Evolutionary conservation across 2,329 filamentous ascomycete genomes (phyloP), one percentile per base, ranked within the genome.

Genomic region (Ceratocystis harringtonii): DNA sequence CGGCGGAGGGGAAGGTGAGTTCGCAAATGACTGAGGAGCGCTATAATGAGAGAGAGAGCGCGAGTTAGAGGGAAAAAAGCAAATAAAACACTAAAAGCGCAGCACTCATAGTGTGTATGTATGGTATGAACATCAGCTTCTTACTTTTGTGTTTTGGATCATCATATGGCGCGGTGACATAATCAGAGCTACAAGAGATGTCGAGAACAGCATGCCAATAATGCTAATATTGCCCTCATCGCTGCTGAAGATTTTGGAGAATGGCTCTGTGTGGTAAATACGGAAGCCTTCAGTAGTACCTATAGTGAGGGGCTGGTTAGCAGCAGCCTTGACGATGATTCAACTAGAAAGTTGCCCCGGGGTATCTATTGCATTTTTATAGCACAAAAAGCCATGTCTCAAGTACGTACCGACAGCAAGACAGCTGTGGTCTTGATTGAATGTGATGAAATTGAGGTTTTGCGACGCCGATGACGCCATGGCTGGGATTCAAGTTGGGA

Each of bases 381-480:
- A 25, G 22, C 10, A 25, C 22, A 17, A n/a, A 17, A n/a, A 32
- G 52, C 25, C 3, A 30, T 28, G 52, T 19, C 55, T 28, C 12
- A 28, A n/a, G 41, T 66, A 76, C 86, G 73, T 80, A 91, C 90
- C 92, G 71, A 99, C 92, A 78, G 92, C 92, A 69, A 99, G 82
- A 76, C 92, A 92, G 81, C 89, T 95, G 79, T 96, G 91, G 80
- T 99, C 94, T 80, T 99, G 94, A 77, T 99, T 99, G 78, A 97
- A 99, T 52, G 92, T 96, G 72, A 99, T 90, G 78, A 95, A 99
- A 77, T 99, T 99, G 79, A 97, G 90, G 61, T 85, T 78, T 74
- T 87, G 86, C 69, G 73, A 81, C 69, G 85, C 78, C 86, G 61
- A 63, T 28, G 62, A 62, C 55, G 61, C 61, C 36, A 57, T 62